These are phyloP conservation scores for Penicillium sp. DNA, from an alignment of 2,329 filamentous ascomycete species.

Conservation along the genomic window DNA sequence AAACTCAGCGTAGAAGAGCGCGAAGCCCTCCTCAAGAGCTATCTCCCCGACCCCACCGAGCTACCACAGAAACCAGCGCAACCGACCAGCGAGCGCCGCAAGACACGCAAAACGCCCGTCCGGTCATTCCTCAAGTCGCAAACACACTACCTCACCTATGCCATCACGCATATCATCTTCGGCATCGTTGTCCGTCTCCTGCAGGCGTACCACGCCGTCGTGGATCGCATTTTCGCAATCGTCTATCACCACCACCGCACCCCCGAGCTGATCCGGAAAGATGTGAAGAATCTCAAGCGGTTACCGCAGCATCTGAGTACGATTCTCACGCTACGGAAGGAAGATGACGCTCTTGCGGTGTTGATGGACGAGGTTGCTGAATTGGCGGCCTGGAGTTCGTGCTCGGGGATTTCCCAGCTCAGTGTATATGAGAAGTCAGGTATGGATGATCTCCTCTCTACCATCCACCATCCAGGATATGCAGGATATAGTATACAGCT, in stretches of 20 bases:
- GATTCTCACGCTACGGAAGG: conserved; percentile 69
- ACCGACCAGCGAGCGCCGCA: conserved; percentile 23
- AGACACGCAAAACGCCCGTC: conserved; percentile 40
- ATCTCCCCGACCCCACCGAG: conserved; percentile 49
- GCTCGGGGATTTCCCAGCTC: conserved; percentile 79
- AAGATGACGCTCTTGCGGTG: conserved; percentile 73
- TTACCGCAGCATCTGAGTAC: conserved; percentile 85
- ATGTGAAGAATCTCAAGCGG: conserved; percentile 71
- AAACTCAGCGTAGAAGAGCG: conserved; percentile 48
- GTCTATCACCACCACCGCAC: conserved; percentile 95
- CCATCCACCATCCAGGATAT: background rate
- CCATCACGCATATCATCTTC: conserved; percentile 68
- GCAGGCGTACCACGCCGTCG: conserved; percentile 73
- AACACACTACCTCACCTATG: conserved; percentile 45
- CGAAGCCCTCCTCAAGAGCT: conserved; percentile 51
- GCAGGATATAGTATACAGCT: background rate
- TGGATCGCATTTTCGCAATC: conserved; percentile 74
- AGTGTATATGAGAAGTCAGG: conserved; percentile 92
- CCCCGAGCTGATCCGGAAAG: conserved; percentile 84
- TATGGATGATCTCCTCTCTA: conserved; percentile 39
- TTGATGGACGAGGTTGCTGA: conserved; percentile 89
- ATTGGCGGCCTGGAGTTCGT: conserved; percentile 87
- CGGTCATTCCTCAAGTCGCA: conserved; percentile 46
- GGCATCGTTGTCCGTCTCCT: conserved; percentile 82
- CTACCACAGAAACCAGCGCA: conserved; percentile 15